Evolutionary conservation across 108 stramenopile species (phyloP).

Genomic region (Nannochloropsis gaditana): DNA sequence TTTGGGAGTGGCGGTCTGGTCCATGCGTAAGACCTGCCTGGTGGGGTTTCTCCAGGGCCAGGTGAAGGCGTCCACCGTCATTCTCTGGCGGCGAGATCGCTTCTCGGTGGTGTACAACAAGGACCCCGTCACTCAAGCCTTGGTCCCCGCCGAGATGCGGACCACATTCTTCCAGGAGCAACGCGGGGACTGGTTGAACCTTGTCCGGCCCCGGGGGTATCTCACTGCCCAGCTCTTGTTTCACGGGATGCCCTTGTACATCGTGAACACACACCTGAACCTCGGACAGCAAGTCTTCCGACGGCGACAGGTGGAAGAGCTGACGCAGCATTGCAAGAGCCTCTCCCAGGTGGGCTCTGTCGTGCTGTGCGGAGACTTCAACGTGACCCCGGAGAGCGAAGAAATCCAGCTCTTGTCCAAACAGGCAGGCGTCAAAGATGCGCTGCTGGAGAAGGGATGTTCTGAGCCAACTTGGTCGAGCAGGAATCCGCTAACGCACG

Average conservation of each 20-base stretch:
- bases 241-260: neutral
- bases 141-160: neutral
- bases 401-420: neutral
- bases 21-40: neutral
- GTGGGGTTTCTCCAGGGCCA: neutral
- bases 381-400: neutral
- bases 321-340: neutral
- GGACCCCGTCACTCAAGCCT: neutral
- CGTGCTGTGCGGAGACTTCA: neutral
- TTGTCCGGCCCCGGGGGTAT: neutral
- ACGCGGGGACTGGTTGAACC: neutral
- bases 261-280: neutral
- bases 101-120: neutral
- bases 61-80: conserved; percentile 1
- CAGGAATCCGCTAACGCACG: neutral
- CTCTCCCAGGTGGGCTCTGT: neutral
- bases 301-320: conserved; percentile 19
- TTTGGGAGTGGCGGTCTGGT: neutral
- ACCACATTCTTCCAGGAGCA: conserved; percentile 12
- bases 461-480: conserved; percentile 2
- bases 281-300: neutral
- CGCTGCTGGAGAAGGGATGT: neutral
- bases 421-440: neutral
- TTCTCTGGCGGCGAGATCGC: neutral
- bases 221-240: neutral